phyloP scores from a whole-genome alignment of 306 rosid genomes.

The Lagenaria siceraria region DNA sequence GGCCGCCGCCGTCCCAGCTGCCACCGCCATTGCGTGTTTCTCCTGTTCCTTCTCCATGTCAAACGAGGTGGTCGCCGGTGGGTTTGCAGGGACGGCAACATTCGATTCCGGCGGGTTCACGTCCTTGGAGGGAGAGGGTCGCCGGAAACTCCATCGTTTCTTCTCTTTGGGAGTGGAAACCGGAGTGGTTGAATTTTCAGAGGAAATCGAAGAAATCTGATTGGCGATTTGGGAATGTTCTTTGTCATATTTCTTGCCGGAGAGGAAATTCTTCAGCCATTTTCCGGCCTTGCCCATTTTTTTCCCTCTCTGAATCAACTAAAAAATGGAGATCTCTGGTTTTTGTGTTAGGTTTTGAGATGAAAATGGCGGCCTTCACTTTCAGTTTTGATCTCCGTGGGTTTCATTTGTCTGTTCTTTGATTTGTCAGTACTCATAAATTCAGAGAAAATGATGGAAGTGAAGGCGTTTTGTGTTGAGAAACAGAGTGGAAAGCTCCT shows the following conservation, averaged over 20 bases:
- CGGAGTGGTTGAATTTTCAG: constrained; percentile 47
- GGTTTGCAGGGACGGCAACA: background rate
- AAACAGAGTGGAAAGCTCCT: constrained; percentile 4
- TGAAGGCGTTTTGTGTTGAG: background rate
- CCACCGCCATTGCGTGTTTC: constrained; percentile 60
- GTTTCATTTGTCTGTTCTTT: background rate
- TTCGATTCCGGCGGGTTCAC: constrained; percentile 18
- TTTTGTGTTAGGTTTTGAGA: background rate
- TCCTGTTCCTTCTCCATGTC: constrained; percentile 46
- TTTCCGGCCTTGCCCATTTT: constrained; percentile 70
- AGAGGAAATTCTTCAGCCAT: constrained; percentile 66
- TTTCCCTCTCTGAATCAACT: constrained; percentile 4
- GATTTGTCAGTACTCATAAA: background rate
- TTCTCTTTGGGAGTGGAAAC: constrained; percentile 56
- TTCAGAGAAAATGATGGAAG: background rate
- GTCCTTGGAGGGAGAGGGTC: constrained; percentile 68
- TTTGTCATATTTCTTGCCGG: constrained; percentile 53
- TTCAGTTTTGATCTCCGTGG: background rate
- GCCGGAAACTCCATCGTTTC: constrained; percentile 78
- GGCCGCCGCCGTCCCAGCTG: constrained; percentile 45
- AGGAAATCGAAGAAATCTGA: constrained; percentile 22
- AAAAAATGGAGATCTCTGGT: background rate
- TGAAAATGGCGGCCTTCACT: background rate
- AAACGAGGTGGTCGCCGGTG: constrained; percentile 12
- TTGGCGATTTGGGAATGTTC: constrained; percentile 19